Conservation (phyloP, 1,284 basidiomycete genomes). For the Clitocybe nebularis region DNA sequence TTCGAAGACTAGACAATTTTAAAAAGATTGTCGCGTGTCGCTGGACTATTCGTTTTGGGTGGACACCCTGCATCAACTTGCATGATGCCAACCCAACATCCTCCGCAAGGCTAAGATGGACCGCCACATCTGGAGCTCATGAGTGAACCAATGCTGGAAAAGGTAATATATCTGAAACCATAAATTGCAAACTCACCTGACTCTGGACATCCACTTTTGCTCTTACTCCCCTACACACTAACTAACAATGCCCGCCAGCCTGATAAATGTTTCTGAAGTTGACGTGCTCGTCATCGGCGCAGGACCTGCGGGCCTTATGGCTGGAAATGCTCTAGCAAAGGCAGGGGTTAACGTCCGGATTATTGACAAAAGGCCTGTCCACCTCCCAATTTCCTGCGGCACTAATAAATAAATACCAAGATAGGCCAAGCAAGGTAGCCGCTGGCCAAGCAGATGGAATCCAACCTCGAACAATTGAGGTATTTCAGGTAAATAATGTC, state of each 20-base stretch:
- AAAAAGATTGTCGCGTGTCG: constrained; percentile 5
- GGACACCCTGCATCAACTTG: background rate
- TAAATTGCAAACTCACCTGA: no score
- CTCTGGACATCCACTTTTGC: background rate
- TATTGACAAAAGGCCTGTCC: constrained; percentile 59
- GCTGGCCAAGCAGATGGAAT: constrained; percentile 80
- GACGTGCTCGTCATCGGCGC: constrained; percentile 54
- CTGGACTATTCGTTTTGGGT: constrained; percentile 7
- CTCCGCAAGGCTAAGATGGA: background rate
- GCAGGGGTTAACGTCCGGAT: constrained; percentile 62
- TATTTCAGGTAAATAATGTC: constrained; percentile 52
- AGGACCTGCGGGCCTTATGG: constrained; percentile 52
- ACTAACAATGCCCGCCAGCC: constrained; percentile 21
- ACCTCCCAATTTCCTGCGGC: background rate
- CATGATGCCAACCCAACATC: background rate
- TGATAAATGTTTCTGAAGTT: constrained; percentile 32
- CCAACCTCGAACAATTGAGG: constrained; percentile 74
- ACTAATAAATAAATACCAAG: background rate
- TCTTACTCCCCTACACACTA: background rate
- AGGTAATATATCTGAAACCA: constrained; percentile 1
- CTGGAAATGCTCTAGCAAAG: constrained; percentile 55
- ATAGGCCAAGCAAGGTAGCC: constrained; percentile 51
- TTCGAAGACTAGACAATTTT: constrained; percentile 2
- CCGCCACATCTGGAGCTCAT: background rate
- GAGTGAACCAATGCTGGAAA: constrained; percentile 1